These are phyloP conservation scores for Hypoxylon sp. DNA, from an alignment of 2,329 filamentous ascomycete species.

Conservation along the genomic window DNA sequence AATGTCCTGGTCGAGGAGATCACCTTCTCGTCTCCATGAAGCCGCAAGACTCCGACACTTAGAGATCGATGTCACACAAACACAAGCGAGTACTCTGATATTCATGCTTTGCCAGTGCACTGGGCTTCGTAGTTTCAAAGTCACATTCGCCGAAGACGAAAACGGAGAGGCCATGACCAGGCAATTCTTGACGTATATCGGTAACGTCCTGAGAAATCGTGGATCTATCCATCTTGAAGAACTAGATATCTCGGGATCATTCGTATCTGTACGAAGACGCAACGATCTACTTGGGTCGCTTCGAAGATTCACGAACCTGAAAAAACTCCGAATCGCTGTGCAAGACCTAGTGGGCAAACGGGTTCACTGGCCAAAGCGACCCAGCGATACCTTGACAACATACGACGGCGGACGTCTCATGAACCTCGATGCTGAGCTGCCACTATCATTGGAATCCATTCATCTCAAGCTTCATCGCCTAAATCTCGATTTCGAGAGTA, in stretches of 20 bases:
- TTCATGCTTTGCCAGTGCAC: too few relatives aligned
- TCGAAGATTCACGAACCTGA: background rate
- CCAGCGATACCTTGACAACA: background rate
- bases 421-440: conserved; percentile 4
- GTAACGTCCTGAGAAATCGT: background rate
- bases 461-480: background rate
- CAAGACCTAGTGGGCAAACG: background rate
- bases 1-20: too few relatives aligned
- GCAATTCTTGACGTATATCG: background rate
- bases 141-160: too few relatives aligned
- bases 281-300: background rate
- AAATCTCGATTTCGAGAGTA: background rate
- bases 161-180: background rate
- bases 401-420: background rate
- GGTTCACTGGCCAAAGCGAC: background rate
- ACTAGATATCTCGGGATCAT: background rate
- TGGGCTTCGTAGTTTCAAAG: too few relatives aligned
- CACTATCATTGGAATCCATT: conserved; percentile 5
- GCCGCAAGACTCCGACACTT: too few relatives aligned
- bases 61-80: too few relatives aligned
- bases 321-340: background rate
- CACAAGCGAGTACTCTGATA: too few relatives aligned
- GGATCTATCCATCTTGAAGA: background rate
- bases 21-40: too few relatives aligned
- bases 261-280: too few relatives aligned